A percentile compares a stretch with the other conserved stretches of the same genome.
Evolutionary conservation across 1,284 basidiomycete species (phyloP).

Genomic region (Mycena sp.): DNA sequence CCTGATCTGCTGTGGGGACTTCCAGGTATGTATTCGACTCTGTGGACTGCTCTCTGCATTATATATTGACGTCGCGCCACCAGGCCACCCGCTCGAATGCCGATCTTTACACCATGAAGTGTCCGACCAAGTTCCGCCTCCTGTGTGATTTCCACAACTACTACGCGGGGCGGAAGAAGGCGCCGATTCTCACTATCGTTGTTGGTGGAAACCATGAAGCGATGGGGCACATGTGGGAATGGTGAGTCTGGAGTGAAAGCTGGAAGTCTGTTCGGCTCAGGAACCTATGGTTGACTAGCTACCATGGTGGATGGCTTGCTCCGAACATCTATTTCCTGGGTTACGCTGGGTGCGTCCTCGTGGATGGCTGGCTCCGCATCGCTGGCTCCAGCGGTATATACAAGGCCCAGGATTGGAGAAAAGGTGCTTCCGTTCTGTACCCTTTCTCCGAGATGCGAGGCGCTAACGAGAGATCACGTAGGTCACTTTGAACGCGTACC

Average conservation of each 20-base stretch:
- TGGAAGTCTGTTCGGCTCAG: neutral
- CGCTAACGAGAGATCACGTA: slow-evolving; percentile 38
- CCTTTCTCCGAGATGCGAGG: neutral
- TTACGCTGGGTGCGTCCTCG: slow-evolving; percentile 87
- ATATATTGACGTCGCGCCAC: neutral
- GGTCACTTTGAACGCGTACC: slow-evolving; percentile 79
- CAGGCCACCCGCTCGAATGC: slow-evolving; percentile 22
- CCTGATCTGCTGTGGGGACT: slow-evolving; percentile 94
- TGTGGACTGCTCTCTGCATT: neutral
- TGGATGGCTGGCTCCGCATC: slow-evolving; percentile 84
- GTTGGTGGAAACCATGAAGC: slow-evolving; percentile 99
- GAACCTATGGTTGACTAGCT: slow-evolving; percentile 47
- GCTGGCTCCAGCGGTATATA: slow-evolving; percentile 94
- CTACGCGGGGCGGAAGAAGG: slow-evolving; percentile 84
- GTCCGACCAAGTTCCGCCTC: slow-evolving; percentile 18
- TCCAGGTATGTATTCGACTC: slow-evolving; percentile 59
- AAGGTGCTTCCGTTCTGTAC: slow-evolving; percentile 12
- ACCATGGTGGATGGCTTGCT: slow-evolving; percentile 96
- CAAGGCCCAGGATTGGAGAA: slow-evolving; percentile 54
- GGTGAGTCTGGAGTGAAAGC: neutral
- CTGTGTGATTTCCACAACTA: slow-evolving; percentile 54
- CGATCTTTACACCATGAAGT: slow-evolving; percentile 26
- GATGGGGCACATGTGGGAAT: slow-evolving; percentile 92
- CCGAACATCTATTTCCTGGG: slow-evolving; percentile 98
- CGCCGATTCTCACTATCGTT: slow-evolving; percentile 91